Base-by-base conservation (phyloP, 1,139 yeast genomes). In the Wickerhamomyces sp. region DNA sequence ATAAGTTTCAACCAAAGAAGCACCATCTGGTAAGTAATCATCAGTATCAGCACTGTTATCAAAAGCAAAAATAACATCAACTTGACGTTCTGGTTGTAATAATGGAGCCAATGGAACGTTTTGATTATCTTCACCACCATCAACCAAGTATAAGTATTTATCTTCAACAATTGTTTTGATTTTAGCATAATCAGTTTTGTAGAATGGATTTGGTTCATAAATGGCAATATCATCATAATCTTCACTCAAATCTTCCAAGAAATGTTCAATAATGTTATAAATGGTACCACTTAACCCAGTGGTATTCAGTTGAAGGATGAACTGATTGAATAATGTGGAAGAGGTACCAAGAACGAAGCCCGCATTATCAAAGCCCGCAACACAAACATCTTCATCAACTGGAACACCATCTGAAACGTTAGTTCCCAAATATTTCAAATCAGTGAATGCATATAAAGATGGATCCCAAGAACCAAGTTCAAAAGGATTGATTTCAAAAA, bases 381-480 rank as follows among this genome's bases (percentile, higher is more conserved):
- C 66, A 66, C 95, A 86, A 32, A 49, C 43, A 37, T 65, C 69
- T 26, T 54, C 39, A 27, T 56, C 40, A 10, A 56, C 58, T 11
- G 83, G 78, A 27, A 64, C 54, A 43, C 95, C 96, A 53, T 78
- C 72, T 26, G 68, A 61, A 31, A 80, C 73, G n/a, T 73, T 65
- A 1, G 94, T 76, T 36, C 97, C 97, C 50, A 88, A 63, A 61
- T 86, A 89, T 62, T 80, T 77, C 27, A 81, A 68, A 49, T 83
- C 81, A 27, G 83, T 72, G 67, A 90, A 89, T 27, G 83, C 75
- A 50, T 76, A 72, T 41, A 88, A 65, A 0, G 86, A 73, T 35
- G 89, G 85, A 62, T 90, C 96, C 94, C 95, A 89, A 32, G 94
- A 82, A 8, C 96, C 96, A 64, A 89, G 63, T 66, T 90, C 96